phyloP scores from a whole-genome alignment of 495 filamentous ascomycete species.

The Oleoguttula mirabilis region DNA sequence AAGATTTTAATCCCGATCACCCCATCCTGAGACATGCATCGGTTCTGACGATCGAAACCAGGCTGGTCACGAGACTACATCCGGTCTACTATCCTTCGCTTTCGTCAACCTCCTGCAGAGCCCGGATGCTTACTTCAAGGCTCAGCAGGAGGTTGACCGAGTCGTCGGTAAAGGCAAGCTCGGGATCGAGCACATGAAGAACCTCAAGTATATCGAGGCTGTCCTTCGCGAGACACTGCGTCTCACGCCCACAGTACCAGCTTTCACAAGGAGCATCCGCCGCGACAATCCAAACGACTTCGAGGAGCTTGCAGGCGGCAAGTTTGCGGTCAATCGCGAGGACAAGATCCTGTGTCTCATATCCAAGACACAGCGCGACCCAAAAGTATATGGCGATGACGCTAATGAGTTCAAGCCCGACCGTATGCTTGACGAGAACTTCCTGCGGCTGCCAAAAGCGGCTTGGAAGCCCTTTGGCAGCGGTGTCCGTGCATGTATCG shows the following conservation, averaged over 20 bases:
- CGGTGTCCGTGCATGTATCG: slow-evolving; percentile 39
- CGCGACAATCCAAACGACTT: slow-evolving; percentile 31
- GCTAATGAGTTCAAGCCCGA: slow-evolving; percentile 49
- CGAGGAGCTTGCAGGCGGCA: slow-evolving; percentile 44
- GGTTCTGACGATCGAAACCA: too few species aligned
- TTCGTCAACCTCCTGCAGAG: slow-evolving; percentile 51
- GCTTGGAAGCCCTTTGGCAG: slow-evolving; percentile 52
- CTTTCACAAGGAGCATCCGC: slow-evolving; percentile 43
- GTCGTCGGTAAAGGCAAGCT: slow-evolving; percentile 54
- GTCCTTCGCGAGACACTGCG: slow-evolving; percentile 60
- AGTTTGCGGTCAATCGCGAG: slow-evolving; percentile 51
- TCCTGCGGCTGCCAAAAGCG: slow-evolving; percentile 40
- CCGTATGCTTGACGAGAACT: slow-evolving; percentile 50
- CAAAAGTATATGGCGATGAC: slow-evolving; percentile 48
- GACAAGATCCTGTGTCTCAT: slow-evolving; percentile 50
- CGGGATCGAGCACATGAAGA: slow-evolving; percentile 52
- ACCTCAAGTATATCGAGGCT: slow-evolving; percentile 50
- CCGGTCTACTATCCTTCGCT: slow-evolving; percentile 26
- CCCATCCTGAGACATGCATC: too few species aligned
- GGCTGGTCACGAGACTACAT: slow-evolving; percentile 24
- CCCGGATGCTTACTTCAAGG: slow-evolving; percentile 44
- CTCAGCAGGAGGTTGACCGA: slow-evolving; percentile 52
- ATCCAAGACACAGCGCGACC: slow-evolving; percentile 52
- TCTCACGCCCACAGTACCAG: slow-evolving; percentile 50
- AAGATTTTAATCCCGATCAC: too few species aligned